Evolutionary conservation across 1,284 basidiomycete species (phyloP).

Genomic region (Ceratobasidium theobromae): DNA sequence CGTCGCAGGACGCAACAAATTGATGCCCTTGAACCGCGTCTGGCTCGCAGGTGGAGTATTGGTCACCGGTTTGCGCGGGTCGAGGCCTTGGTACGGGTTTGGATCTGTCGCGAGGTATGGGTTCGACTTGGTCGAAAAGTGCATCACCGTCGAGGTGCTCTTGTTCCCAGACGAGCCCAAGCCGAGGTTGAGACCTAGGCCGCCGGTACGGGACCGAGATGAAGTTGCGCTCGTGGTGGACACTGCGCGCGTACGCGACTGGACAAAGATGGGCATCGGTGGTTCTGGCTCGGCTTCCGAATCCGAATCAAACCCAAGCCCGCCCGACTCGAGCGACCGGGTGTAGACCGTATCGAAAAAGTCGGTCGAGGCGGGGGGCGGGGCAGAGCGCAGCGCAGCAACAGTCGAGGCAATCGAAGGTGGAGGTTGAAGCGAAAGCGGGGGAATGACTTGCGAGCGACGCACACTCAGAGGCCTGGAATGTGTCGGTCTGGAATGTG

Average conservation of each 20-base stretch:
- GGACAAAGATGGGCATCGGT: conserved; percentile 16
- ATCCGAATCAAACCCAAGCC: conserved; percentile 22
- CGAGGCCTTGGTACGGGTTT: conserved; percentile 32
- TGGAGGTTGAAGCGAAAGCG: conserved; percentile 6
- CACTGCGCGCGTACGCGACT: conserved; percentile 8
- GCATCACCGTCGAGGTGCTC: conserved; percentile 22
- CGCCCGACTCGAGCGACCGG: conserved; percentile 1
- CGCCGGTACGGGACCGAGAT: background rate
- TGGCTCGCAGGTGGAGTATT: conserved; percentile 32
- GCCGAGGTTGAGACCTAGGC: background rate
- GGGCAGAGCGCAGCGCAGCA: conserved; percentile 17
- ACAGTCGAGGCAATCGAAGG: conserved; percentile 19
- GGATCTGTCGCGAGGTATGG: conserved; percentile 31
- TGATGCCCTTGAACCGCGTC: conserved; percentile 4
- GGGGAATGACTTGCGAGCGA: conserved; percentile 8
- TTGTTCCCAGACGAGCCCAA: background rate
- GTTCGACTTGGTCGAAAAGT: conserved; percentile 27
- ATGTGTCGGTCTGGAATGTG: background rate
- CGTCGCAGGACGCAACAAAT: conserved; percentile 18
- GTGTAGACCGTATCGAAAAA: conserved; percentile 27
- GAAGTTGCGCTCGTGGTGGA: conserved; percentile 5
- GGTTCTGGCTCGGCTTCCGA: conserved; percentile 11
- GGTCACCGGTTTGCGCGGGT: conserved; percentile 34
- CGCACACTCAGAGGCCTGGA: conserved; percentile 13
- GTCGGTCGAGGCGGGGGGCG: conserved; percentile 24